A percentile compares a stretch with the other conserved stretches of the same genome.
phyloP scores from a whole-genome alignment of 2,329 filamentous ascomycete species.

The Massarina eburnea region DNA sequence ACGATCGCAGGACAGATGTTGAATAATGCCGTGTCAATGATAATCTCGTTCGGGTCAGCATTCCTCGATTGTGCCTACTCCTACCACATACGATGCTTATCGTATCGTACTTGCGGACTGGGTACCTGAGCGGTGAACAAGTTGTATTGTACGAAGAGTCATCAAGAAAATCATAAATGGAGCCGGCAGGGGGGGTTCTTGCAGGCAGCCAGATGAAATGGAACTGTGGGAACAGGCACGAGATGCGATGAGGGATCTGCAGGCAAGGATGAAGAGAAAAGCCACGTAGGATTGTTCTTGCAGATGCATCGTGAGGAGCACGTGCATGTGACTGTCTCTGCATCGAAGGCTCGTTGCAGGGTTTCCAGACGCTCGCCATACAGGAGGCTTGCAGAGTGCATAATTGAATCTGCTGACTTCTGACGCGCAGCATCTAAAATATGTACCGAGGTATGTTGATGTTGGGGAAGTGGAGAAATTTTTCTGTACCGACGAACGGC shows the following conservation, averaged over 20 bases:
- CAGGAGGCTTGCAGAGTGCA: slow-evolving; percentile 10
- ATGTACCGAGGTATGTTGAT: neutral
- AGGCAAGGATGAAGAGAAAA: slow-evolving; percentile 4
- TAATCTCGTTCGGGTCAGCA: no score
- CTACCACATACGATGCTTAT: slow-evolving; percentile 4
- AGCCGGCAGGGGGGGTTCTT: slow-evolving; percentile 3
- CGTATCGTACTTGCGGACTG: slow-evolving; percentile 3
- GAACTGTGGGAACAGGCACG: slow-evolving; percentile 5
- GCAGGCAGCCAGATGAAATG: slow-evolving; percentile 5
- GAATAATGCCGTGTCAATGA: no score
- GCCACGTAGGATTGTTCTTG: slow-evolving; percentile 7
- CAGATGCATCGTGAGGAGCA: slow-evolving; percentile 2
- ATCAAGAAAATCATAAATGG: slow-evolving; percentile 3
- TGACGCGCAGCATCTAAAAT: neutral
- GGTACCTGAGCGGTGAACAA: neutral
- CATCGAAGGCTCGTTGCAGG: slow-evolving; percentile 1
- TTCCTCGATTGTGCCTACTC: neutral
- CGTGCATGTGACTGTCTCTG: slow-evolving; percentile 10
- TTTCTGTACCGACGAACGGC: no score
- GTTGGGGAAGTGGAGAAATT: neutral
- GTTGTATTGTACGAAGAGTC: slow-evolving; percentile 8
- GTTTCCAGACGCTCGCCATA: slow-evolving; percentile 8
- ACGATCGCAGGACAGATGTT: neutral
- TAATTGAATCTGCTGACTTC: neutral
- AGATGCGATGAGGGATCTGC: slow-evolving; percentile 12